These are phyloP conservation scores for Penicillium goetzii DNA, from an alignment of 495 filamentous ascomycete species.

Conservation along the genomic window DNA sequence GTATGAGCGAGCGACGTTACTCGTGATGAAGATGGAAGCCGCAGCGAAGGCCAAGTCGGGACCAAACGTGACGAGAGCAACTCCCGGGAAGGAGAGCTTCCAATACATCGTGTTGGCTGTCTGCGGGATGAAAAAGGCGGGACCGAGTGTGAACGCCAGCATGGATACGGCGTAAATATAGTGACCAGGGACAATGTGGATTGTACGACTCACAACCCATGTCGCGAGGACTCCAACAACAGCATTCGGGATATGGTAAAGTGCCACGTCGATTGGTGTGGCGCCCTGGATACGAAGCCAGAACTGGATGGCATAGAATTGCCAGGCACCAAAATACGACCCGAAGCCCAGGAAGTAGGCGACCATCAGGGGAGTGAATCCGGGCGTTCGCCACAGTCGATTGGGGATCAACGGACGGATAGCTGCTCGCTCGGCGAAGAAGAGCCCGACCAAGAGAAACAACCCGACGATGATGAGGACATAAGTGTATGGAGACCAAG, in stretches of 20 bases:
- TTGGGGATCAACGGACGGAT: conserved; percentile 33
- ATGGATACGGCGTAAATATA: conserved; percentile 45
- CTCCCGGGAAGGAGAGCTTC: conserved; percentile 35
- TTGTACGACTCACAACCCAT: conserved; percentile 43
- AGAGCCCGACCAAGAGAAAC: conserved; percentile 28
- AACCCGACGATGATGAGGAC: conserved; percentile 29
- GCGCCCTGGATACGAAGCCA: conserved; percentile 48
- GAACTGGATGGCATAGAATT: conserved; percentile 54
- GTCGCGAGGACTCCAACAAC: conserved; percentile 48
- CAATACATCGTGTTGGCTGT: conserved; percentile 34
- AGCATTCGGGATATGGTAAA: conserved; percentile 49
- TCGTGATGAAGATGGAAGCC: conserved; percentile 39
- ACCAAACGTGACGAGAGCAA: conserved; percentile 35
- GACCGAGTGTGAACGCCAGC: conserved; percentile 36
- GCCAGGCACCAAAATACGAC: conserved; percentile 48
- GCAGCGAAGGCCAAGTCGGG: conserved; percentile 40
- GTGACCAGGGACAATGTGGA: conserved; percentile 50
- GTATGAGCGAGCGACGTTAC: conserved; percentile 34
- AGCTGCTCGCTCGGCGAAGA: conserved; percentile 30
- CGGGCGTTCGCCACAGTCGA: conserved; percentile 39
- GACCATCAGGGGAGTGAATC: conserved; percentile 47
- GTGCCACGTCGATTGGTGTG: conserved; percentile 40
- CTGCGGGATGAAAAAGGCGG: conserved; percentile 37
- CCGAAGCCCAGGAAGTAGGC: conserved; percentile 53
- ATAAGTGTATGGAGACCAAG: conserved; percentile 37